Conservation (phyloP, 129 eudicot species). For the Kitagawia praeruptora region DNA sequence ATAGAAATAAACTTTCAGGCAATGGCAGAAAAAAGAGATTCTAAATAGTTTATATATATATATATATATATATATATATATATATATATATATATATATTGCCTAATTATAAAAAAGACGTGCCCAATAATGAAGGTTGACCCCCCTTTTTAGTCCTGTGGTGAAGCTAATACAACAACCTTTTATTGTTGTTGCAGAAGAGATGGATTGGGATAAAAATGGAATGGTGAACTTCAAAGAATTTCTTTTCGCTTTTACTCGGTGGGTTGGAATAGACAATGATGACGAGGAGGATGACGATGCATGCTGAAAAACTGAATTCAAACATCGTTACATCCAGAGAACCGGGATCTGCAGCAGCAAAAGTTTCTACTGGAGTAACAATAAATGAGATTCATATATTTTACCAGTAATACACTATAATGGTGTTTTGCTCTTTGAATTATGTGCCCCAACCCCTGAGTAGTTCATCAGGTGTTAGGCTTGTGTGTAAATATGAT, state of each 20-base stretch:
- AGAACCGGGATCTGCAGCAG: neutral
- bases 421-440: neutral
- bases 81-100: too few species aligned
- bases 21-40: neutral
- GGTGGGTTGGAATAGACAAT: slow-evolving; percentile 75
- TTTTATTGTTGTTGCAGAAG: slow-evolving; percentile 49
- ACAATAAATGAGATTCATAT: neutral
- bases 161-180: slow-evolving; percentile 4
- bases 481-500: slow-evolving; percentile 1
- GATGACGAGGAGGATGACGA: slow-evolving; percentile 50
- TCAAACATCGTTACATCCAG: neutral
- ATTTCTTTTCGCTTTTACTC: slow-evolving; percentile 79
- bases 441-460: neutral
- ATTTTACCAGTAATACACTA: slow-evolving; percentile 8
- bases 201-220: slow-evolving; percentile 97
- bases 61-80: too few species aligned
- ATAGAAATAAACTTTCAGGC: neutral
- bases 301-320: slow-evolving; percentile 3
- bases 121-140: neutral
- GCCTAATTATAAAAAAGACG: too few species aligned
- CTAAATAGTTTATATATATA: neutral
- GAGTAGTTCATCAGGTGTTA: neutral
- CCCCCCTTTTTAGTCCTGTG: neutral
- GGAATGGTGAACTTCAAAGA: slow-evolving; percentile 95
- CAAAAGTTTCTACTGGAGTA: neutral